A percentile compares a stretch with the other conserved stretches of the same genome.
phyloP scores from a whole-genome alignment of 1,284 basidiomycete genomes.

The Takashimella tepidaria region DNA sequence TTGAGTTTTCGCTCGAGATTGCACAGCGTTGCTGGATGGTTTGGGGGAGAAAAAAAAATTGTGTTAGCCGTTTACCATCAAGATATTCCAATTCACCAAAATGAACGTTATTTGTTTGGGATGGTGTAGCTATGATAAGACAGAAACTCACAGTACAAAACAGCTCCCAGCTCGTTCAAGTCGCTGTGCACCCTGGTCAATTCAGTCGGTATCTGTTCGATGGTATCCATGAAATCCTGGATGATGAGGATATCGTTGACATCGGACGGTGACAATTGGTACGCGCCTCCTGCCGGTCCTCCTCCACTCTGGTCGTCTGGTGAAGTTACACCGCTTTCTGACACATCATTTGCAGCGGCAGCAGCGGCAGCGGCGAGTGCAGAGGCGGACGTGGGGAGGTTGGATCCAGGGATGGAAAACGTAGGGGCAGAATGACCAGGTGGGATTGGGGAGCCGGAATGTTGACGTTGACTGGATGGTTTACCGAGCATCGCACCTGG shows the following conservation, averaged over 20 bases:
- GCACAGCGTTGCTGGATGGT: conserved; percentile 59
- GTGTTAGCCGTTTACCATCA: neutral
- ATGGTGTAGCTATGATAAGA: neutral
- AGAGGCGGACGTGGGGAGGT: too few relatives aligned
- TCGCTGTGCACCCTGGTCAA: conserved; percentile 92
- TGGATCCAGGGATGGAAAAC: neutral
- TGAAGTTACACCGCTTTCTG: conserved; percentile 3
- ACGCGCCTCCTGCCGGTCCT: too few relatives aligned
- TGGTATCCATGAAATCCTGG: conserved; percentile 79
- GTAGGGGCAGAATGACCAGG: neutral
- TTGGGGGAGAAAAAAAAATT: neutral
- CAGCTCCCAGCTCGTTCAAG: conserved; percentile 95
- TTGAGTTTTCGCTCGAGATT: conserved; percentile 73
- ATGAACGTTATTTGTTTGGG: too few relatives aligned
- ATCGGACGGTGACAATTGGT: conserved; percentile 15
- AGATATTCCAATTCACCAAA: neutral
- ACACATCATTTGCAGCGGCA: conserved; percentile 1
- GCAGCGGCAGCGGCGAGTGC: conserved; percentile 4
- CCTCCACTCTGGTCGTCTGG: too few relatives aligned
- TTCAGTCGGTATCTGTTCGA: conserved; percentile 90
- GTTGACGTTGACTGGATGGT: neutral
- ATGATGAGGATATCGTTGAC: conserved; percentile 50
- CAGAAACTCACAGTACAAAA: conserved; percentile 66
- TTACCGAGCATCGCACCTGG: neutral
- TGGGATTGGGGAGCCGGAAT: neutral